Conservation (phyloP, 108 stramenopile genomes). For the Cyclotella cryptica region DNA sequence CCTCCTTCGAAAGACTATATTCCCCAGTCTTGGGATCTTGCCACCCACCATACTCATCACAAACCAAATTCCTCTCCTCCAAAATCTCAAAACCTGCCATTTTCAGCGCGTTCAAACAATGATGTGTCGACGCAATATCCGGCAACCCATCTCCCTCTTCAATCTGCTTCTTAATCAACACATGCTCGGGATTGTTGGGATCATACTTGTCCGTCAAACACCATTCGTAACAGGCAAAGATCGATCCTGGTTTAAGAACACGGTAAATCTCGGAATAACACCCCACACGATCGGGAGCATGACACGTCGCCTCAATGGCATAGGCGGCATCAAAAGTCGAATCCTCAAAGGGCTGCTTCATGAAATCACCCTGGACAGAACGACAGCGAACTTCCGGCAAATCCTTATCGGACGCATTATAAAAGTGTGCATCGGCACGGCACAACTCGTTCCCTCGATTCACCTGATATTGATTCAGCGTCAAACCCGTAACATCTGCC, state of each 20-base stretch:
- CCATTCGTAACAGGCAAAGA: slow-evolving; percentile 93
- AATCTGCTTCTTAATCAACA: slow-evolving; percentile 84
- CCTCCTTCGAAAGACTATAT: slow-evolving; percentile 45
- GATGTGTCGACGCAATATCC: slow-evolving; percentile 71
- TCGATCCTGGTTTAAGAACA: slow-evolving; percentile 84
- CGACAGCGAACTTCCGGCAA: slow-evolving; percentile 31
- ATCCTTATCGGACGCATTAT: slow-evolving; percentile 38
- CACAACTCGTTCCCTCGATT: slow-evolving; percentile 86
- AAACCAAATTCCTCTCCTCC: slow-evolving; percentile 74
- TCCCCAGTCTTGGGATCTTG: slow-evolving; percentile 37
- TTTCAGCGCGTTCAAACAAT: slow-evolving; percentile 73
- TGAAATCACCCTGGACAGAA: slow-evolving; percentile 87
- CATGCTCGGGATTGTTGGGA: slow-evolving; percentile 67
- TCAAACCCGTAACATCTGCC: slow-evolving; percentile 79
- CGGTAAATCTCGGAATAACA: slow-evolving; percentile 83
- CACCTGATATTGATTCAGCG: slow-evolving; percentile 91
- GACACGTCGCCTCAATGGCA: slow-evolving; percentile 95
- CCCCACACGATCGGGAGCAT: slow-evolving; percentile 84
- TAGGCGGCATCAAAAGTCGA: slow-evolving; percentile 86
- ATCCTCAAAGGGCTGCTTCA: slow-evolving; percentile 87
- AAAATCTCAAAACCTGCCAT: slow-evolving; percentile 82
- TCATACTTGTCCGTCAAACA: slow-evolving; percentile 91
- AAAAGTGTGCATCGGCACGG: slow-evolving; percentile 46
- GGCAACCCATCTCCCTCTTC: slow-evolving; percentile 93
- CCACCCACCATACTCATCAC: slow-evolving; percentile 58